Conservation (phyloP, 2,329 filamentous ascomycete genomes). For the Fusarium nematophilum region DNA sequence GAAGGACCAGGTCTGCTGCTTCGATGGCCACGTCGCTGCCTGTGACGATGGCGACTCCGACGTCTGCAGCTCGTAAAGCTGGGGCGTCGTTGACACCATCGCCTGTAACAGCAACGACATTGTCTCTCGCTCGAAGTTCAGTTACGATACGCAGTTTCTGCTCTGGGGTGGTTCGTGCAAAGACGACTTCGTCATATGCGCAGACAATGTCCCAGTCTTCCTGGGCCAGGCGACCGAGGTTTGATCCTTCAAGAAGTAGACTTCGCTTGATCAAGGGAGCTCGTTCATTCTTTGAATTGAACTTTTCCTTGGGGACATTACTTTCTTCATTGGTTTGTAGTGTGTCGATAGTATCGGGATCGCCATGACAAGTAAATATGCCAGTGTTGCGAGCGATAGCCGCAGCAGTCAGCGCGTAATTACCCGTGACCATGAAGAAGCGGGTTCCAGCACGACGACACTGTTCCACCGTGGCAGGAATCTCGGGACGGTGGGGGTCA, state of each 20-base stretch:
- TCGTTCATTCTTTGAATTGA: conserved; percentile 18
- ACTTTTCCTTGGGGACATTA: conserved; percentile 23
- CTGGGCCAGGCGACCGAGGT: conserved; percentile 65
- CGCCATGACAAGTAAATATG: conserved; percentile 66
- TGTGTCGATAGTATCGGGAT: conserved; percentile 48
- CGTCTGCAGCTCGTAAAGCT: conserved; percentile 73
- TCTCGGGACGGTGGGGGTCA: conserved; percentile 59
- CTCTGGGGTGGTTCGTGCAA: conserved; percentile 75
- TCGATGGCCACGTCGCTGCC: conserved; percentile 74
- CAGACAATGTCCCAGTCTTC: conserved; percentile 60
- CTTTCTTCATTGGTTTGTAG: conserved; percentile 22
- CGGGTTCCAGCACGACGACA: conserved; percentile 58
- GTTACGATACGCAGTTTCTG: conserved; percentile 80
- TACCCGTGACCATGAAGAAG: conserved; percentile 62
- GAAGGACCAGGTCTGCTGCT: conserved; percentile 73
- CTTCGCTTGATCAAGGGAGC: conserved; percentile 28
- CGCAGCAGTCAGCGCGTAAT: conserved; percentile 67
- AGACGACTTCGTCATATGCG: conserved; percentile 69
- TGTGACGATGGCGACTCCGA: conserved; percentile 75
- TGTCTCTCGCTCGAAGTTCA: conserved; percentile 68
- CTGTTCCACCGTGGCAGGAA: conserved; percentile 53
- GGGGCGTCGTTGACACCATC: conserved; percentile 78
- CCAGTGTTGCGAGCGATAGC: conserved; percentile 74
- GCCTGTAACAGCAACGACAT: conserved; percentile 77
- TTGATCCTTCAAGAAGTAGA: conserved; percentile 64